phyloP scores from a whole-genome alignment of 768 basidiomycete species.

The Xerocomus spinulosus region DNA sequence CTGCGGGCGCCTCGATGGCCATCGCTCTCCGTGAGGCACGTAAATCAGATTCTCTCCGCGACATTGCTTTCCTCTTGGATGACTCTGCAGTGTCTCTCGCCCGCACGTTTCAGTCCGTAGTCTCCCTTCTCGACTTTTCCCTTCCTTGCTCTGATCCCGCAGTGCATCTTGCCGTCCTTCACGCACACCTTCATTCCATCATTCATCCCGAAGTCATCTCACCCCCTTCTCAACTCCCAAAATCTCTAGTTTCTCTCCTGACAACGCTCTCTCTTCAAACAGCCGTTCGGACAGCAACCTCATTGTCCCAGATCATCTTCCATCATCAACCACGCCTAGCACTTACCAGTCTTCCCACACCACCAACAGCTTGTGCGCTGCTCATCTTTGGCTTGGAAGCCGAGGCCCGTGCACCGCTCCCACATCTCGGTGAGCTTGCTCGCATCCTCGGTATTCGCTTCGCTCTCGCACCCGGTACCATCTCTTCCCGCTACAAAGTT shows the following conservation, averaged over 20 bases:
- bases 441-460: conserved; percentile 49
- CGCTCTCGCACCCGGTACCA: conserved; percentile 46
- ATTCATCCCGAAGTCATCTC: conserved; percentile 30
- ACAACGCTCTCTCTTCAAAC: conserved; percentile 38
- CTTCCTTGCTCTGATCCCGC: conserved; percentile 54
- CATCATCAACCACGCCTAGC: conserved; percentile 38
- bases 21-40: conserved; percentile 69
- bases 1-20: conserved; percentile 64
- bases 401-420: conserved; percentile 49
- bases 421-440: conserved; percentile 54
- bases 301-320: conserved; percentile 41
- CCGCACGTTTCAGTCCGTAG: conserved; percentile 50
- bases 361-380: conserved; percentile 61
- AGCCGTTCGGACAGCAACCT: conserved; percentile 40
- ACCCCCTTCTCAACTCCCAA: conserved; percentile 27
- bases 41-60: conserved; percentile 60
- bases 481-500: conserved; percentile 66
- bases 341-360: conserved; percentile 38
- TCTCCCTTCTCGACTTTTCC: conserved; percentile 49
- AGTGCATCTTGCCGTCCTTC: conserved; percentile 53
- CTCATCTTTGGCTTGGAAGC: conserved; percentile 70
- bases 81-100: conserved; percentile 48
- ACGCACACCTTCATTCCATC: conserved; percentile 44
- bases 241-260: conserved; percentile 34
- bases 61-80: conserved; percentile 64